These are phyloP conservation scores for Scheffersomyces lignicola DNA, from an alignment of 1,139 yeast species.

Conservation along the genomic window DNA sequence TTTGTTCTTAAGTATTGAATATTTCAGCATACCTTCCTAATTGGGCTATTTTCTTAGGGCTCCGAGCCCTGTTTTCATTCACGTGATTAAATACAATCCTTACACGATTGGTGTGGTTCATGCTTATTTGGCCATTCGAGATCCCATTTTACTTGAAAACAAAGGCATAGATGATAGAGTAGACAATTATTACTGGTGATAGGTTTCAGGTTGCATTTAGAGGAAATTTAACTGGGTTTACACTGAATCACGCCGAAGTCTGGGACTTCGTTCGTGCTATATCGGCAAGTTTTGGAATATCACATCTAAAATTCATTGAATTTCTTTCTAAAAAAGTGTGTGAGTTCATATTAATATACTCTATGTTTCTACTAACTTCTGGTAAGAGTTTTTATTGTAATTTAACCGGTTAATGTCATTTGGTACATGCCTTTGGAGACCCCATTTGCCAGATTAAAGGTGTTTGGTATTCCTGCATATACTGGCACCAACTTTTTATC, in stretches of 20 bases:
- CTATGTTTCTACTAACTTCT: too few relatives aligned
- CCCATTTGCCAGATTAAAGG: neutral
- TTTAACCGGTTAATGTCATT: too few relatives aligned
- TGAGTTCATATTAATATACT: too few relatives aligned
- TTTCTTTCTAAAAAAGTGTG: too few relatives aligned
- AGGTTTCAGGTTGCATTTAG: slow-evolving; percentile 1
- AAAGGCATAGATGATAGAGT: neutral
- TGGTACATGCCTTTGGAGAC: too few relatives aligned
- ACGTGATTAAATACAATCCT: slow-evolving; percentile 8
- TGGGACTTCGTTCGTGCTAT: neutral
- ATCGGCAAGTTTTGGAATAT: neutral
- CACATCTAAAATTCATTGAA: neutral
- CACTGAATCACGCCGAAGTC: neutral
- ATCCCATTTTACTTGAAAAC: too few relatives aligned
- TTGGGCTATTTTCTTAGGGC: slow-evolving; percentile 6
- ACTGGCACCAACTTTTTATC: slow-evolving; percentile 18
- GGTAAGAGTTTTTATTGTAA: too few relatives aligned
- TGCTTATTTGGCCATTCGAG: neutral
- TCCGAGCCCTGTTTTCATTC: slow-evolving; percentile 10
- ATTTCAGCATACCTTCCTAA: slow-evolving; percentile 11
- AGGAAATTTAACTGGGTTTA: neutral
- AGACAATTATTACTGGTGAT: neutral
- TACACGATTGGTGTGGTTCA: neutral
- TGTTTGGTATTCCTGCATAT: slow-evolving; percentile 15
- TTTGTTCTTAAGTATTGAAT: slow-evolving; percentile 9